Conservation (phyloP, 169 alveolate species). For the Cryptosporidium bovis region DNA sequence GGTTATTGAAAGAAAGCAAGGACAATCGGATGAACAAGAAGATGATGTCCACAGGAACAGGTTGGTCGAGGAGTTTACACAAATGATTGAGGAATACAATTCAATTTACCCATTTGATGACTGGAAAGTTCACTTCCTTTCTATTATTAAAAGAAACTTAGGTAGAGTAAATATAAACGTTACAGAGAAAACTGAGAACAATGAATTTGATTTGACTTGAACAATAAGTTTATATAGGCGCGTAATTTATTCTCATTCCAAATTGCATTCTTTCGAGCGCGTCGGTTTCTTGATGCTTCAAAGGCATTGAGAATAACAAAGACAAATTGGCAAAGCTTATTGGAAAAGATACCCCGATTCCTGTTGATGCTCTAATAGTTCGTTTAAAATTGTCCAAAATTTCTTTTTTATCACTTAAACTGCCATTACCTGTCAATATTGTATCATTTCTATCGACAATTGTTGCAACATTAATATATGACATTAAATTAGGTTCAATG, state of each 20-base stretch:
- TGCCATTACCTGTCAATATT: not conserved
- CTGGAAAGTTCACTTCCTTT: slow-evolving; percentile 61
- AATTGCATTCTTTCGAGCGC: slow-evolving; percentile 38
- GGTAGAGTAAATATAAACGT: slow-evolving; percentile 19
- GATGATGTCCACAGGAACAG: slow-evolving; percentile 19
- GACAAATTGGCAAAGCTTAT: slow-evolving; percentile 38
- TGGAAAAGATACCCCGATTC: slow-evolving; percentile 53
- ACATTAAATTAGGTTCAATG: slow-evolving; percentile 24
- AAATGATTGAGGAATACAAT: slow-evolving; percentile 56
- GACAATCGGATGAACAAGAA: not conserved
- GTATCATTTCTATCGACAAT: not conserved
- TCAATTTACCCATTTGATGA: slow-evolving; percentile 62
- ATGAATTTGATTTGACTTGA: slow-evolving; percentile 56
- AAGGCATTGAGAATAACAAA: slow-evolving; percentile 25
- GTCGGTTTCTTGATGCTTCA: slow-evolving; percentile 33
- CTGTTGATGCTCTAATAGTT: slow-evolving; percentile 48
- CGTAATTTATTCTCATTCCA: slow-evolving; percentile 60
- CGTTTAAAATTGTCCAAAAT: slow-evolving; percentile 3
- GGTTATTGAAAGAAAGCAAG: slow-evolving; percentile 38
- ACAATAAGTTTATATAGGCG: slow-evolving; percentile 25
- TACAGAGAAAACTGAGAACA: slow-evolving; percentile 34
- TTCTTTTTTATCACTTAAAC: not conserved
- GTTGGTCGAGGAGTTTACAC: slow-evolving; percentile 35
- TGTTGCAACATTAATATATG: slow-evolving; percentile 19
- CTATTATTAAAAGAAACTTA: slow-evolving; percentile 42